A percentile compares a stretch with the other conserved stretches of the same genome.
Conservation (phyloP, 83 land plant genomes). For the Picea mariana region DNA sequence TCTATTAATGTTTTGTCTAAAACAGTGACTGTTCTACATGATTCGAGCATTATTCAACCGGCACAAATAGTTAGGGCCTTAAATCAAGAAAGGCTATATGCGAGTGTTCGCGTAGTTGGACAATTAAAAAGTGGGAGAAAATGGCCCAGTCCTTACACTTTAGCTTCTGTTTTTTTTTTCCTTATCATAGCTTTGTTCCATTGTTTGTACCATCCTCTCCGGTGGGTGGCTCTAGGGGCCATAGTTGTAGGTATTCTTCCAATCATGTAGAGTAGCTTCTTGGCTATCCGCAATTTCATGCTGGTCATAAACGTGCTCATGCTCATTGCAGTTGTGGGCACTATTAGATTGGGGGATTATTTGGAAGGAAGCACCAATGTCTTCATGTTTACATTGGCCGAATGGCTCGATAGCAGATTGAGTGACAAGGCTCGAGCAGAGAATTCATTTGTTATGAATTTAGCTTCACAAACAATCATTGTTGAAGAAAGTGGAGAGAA, state of each 20-base stretch:
- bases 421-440: slow-evolving; percentile 81
- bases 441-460: slow-evolving; percentile 60
- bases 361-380: slow-evolving; percentile 25
- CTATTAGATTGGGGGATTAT: slow-evolving; percentile 70
- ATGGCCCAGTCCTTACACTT: slow-evolving; percentile 20
- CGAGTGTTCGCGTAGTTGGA: slow-evolving; percentile 64
- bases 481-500: slow-evolving; percentile 68
- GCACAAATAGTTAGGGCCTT: slow-evolving; percentile 67
- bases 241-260: slow-evolving; percentile 69
- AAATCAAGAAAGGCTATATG: slow-evolving; percentile 79
- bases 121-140: too few relatives aligned
- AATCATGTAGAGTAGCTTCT: slow-evolving; percentile 35
- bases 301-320: slow-evolving; percentile 80
- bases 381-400: slow-evolving; percentile 76
- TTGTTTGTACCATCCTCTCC: slow-evolving; percentile 5
- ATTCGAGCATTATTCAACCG: slow-evolving; percentile 38
- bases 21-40: slow-evolving; percentile 66
- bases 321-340: slow-evolving; percentile 76
- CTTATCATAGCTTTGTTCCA: slow-evolving; percentile 52
- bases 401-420: slow-evolving; percentile 89
- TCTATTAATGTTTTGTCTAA: slow-evolving; percentile 57
- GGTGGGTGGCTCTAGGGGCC: slow-evolving; percentile 82
- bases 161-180: slow-evolving; percentile 49
- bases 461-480: slow-evolving; percentile 70
- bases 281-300: slow-evolving; percentile 39